These are phyloP conservation scores for Paecilomyces variotii DNA, from an alignment of 2,329 filamentous ascomycete genomes.

Conservation along the genomic window DNA sequence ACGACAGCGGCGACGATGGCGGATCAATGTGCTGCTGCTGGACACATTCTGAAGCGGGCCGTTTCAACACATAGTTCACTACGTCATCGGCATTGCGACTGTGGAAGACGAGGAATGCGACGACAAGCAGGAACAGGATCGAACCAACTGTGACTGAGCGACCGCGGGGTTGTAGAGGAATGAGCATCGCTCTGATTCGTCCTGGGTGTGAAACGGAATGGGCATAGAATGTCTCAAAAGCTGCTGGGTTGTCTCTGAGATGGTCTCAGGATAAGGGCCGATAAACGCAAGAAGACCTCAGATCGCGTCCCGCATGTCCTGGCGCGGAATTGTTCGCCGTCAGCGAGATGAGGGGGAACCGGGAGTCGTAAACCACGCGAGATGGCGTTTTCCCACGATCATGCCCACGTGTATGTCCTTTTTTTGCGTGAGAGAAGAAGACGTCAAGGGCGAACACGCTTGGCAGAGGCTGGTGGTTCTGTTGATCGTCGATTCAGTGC, in stretches of 20 bases:
- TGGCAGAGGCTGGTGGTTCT: background rate
- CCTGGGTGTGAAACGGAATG: background rate
- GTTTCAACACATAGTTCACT: conserved; percentile 16
- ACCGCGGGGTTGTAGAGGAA: conserved; percentile 10
- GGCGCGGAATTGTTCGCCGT: background rate
- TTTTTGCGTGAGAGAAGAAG: too few relatives aligned
- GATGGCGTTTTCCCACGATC: background rate
- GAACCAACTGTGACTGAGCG: conserved; percentile 22
- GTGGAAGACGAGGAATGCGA: conserved; percentile 20
- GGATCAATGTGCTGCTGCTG: background rate
- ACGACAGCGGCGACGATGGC: background rate
- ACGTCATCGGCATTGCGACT: conserved; percentile 9
- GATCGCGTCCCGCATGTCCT: background rate
- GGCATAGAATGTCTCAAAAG: background rate
- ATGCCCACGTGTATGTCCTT: background rate
- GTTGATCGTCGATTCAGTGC: background rate
- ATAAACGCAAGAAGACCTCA: background rate
- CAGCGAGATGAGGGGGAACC: background rate
- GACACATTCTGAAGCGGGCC: background rate
- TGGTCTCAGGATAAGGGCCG: background rate
- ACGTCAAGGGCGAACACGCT: background rate
- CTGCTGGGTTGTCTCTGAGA: background rate
- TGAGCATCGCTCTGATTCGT: conserved; percentile 5
- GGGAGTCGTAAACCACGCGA: background rate
- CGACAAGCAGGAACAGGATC: conserved; percentile 15